Evolutionary conservation across 2,329 filamentous ascomycete genomes (phyloP).

Genomic region (Trichoderma asperellum): DNA sequence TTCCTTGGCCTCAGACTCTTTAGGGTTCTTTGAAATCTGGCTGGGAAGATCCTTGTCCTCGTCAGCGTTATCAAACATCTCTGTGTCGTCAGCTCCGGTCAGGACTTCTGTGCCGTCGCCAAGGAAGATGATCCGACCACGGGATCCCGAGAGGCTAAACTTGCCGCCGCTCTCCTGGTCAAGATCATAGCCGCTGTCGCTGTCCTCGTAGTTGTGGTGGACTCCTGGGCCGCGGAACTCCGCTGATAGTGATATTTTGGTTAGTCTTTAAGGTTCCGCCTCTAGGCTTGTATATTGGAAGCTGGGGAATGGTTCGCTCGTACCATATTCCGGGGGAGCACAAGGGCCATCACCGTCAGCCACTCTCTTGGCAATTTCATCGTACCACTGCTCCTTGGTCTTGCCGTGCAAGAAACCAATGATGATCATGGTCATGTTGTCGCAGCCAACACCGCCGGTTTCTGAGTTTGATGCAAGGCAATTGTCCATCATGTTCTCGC

Average conservation of each 20-base stretch:
- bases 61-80: slow-evolving; percentile 88
- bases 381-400: slow-evolving; percentile 98
- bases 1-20: slow-evolving; percentile 36
- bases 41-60: slow-evolving; percentile 85
- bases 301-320: slow-evolving; percentile 54
- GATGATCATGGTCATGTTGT: slow-evolving; percentile 99
- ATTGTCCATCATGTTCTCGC: slow-evolving; percentile 99
- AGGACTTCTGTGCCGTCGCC: slow-evolving; percentile 93
- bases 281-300: slow-evolving; percentile 25
- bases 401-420: slow-evolving; percentile 88
- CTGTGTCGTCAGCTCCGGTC: slow-evolving; percentile 84
- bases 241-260: slow-evolving; percentile 54
- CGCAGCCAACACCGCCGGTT: slow-evolving; percentile 95
- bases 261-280: slow-evolving; percentile 33
- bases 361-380: slow-evolving; percentile 90
- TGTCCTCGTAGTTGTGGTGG: slow-evolving; percentile 82
- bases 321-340: slow-evolving; percentile 99
- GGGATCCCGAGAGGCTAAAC: slow-evolving; percentile 71
- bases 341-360: slow-evolving; percentile 96
- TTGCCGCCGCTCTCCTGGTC: slow-evolving; percentile 68
- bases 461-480: slow-evolving; percentile 97
- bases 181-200: slow-evolving; percentile 75
- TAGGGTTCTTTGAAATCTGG: slow-evolving; percentile 70
- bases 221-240: slow-evolving; percentile 84
- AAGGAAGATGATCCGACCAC: slow-evolving; percentile 89